Evolutionary conservation across 306 rosid species (phyloP).

Genomic region (Quercus suber): DNA sequence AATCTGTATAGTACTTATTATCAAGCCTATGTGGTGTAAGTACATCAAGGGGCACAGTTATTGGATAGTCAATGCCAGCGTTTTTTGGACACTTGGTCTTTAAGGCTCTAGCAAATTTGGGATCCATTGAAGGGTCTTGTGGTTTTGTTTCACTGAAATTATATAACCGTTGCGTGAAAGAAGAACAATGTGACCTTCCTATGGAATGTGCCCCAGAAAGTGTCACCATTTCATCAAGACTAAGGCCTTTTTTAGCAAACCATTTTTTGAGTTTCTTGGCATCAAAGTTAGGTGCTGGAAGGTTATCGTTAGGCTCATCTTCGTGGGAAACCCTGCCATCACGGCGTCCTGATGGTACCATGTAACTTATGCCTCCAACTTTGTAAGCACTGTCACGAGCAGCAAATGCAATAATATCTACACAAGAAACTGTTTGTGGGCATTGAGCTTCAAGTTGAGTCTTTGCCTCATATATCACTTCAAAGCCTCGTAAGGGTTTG

Average conservation of each 20-base stretch:
- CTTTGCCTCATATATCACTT: constrained; percentile 40
- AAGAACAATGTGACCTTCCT: background rate
- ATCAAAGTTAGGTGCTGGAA: background rate
- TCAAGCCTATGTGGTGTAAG: background rate
- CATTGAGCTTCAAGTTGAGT: constrained; percentile 33
- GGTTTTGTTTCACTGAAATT: background rate
- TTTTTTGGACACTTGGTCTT: constrained; percentile 1
- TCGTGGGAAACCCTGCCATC: constrained; percentile 6
- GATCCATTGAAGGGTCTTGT: constrained; percentile 1
- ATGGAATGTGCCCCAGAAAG: constrained; percentile 17
- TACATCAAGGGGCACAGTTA: constrained; percentile 4
- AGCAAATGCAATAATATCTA: constrained; percentile 40
- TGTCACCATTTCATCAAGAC: constrained; percentile 11
- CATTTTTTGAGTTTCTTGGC: background rate
- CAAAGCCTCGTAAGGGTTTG: constrained; percentile 36
- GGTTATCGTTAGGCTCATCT: background rate
- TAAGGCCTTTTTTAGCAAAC: background rate
- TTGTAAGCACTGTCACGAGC: constrained; percentile 32
- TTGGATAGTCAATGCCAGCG: background rate
- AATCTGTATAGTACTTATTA: background rate
- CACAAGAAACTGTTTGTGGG: constrained; percentile 40
- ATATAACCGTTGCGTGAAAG: background rate
- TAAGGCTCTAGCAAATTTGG: too few species aligned
- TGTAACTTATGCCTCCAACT: background rate
- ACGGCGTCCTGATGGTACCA: constrained; percentile 4